A percentile compares a stretch with the other conserved stretches of the same genome.
Conservation (phyloP, 2,329 filamentous ascomycete species). For the Fusarium abutilonis region DNA sequence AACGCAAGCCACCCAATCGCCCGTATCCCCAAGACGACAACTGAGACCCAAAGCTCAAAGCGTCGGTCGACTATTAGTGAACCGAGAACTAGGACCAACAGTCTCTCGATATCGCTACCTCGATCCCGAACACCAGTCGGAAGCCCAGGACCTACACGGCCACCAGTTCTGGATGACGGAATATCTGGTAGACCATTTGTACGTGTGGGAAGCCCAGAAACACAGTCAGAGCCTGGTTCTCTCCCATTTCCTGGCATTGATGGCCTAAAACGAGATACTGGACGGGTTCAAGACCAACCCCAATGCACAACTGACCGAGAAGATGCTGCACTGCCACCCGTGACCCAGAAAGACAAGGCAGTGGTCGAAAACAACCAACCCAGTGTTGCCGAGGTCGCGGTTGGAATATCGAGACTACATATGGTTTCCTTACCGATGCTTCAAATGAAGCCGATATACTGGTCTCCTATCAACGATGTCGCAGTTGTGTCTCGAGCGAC, state of each 20-base stretch:
- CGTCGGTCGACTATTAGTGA: constrained; percentile 31
- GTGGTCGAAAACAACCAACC: constrained; percentile 33
- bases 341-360: constrained; percentile 8
- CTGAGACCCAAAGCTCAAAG: constrained; percentile 29
- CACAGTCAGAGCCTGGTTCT: constrained; percentile 36
- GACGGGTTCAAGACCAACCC: constrained; percentile 10
- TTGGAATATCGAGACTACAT: constrained; percentile 90
- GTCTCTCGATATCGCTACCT: constrained; percentile 37
- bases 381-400: constrained; percentile 70
- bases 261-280: constrained; percentile 8
- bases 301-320: constrained; percentile 14
- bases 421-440: constrained; percentile 84
- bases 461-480: constrained; percentile 92
- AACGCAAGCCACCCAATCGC: constrained; percentile 29
- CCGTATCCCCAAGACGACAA: constrained; percentile 37
- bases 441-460: constrained; percentile 97
- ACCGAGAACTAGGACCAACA: constrained; percentile 18
- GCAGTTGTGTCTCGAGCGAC: constrained; percentile 84
- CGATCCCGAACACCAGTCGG: constrained; percentile 40
- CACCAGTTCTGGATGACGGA: constrained; percentile 55
- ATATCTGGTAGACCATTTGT: constrained; percentile 66
- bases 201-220: constrained; percentile 54
- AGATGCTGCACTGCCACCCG: constrained; percentile 4
- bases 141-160: constrained; percentile 36
- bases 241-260: constrained; percentile 10